These are phyloP conservation scores for Camellia japonica DNA, from an alignment of 148 eudicot species.

Conservation along the genomic window DNA sequence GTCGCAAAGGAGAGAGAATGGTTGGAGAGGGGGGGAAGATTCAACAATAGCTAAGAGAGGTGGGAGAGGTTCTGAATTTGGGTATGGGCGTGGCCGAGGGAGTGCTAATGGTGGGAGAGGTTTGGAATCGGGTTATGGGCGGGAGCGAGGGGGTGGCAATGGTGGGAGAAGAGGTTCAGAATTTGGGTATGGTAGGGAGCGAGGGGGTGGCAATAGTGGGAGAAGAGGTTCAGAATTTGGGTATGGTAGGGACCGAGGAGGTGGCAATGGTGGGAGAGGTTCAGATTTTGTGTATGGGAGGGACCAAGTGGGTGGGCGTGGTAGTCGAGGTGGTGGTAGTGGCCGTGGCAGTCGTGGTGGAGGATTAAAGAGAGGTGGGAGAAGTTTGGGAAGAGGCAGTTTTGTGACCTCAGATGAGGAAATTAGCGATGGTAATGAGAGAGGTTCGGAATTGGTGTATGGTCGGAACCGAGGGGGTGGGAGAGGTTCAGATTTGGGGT, in stretches of 20 bases:
- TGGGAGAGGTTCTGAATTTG: conserved; percentile 14
- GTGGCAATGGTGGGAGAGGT: neutral
- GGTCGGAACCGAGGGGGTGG: neutral
- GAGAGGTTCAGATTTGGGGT: conserved; percentile 10
- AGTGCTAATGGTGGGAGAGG: no score
- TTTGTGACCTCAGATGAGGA: conserved; percentile 20
- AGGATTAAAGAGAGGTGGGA: conserved; percentile 22
- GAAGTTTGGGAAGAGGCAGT: conserved; percentile 19
- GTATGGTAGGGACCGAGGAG: neutral
- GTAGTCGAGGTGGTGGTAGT: no score
- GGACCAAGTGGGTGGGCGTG: neutral
- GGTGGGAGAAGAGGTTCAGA: no score
- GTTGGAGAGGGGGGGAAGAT: neutral
- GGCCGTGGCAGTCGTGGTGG: no score
- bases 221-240: conserved; percentile 13
- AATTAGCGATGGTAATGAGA: conserved; percentile 17
- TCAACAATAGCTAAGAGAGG: neutral
- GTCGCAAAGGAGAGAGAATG: conserved; percentile 10
- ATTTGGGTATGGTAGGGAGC: no score
- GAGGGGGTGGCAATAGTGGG: no score
- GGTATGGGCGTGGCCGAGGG: conserved; percentile 9
- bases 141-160: no score
- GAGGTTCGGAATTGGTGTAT: no score
- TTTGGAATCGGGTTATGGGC: no score
- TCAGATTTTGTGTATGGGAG: no score